These are phyloP conservation scores for Pseudovirgaria hyperparasitica DNA, from an alignment of 2,329 filamentous ascomycete species.

Conservation along the genomic window DNA sequence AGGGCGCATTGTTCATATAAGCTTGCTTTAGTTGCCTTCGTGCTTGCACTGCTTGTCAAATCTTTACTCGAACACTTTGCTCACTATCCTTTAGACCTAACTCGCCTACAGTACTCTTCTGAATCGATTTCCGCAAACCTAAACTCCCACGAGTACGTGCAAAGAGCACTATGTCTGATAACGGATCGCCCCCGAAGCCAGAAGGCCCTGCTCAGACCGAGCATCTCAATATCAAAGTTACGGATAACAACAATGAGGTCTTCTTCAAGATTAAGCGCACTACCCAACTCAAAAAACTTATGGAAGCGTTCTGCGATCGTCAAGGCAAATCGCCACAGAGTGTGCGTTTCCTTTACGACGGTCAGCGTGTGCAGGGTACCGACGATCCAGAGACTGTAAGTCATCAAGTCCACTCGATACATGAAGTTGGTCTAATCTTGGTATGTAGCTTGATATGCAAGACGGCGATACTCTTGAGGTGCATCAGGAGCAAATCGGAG, in stretches of 20 bases:
- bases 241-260: constrained; percentile 98
- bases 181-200: constrained; percentile 30
- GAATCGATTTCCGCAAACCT: constrained; percentile 1
- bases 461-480: constrained; percentile 95
- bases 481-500: constrained; percentile 95
- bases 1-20: too few species aligned
- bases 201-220: constrained; percentile 42
- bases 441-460: constrained; percentile 75
- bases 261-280: constrained; percentile 99
- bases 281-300: constrained; percentile 91
- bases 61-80: too few species aligned
- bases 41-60: too few species aligned
- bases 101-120: too few species aligned
- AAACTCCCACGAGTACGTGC: neutral
- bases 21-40: too few species aligned
- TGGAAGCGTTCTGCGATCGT: constrained; percentile 94
- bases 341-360: constrained; percentile 92
- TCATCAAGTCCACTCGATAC: constrained; percentile 13
- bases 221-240: constrained; percentile 98
- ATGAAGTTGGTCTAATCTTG: neutral
- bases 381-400: constrained; percentile 89
- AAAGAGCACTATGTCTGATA: constrained; percentile 29
- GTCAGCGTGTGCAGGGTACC: constrained; percentile 75
- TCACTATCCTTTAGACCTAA: too few species aligned
- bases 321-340: constrained; percentile 78